A percentile compares a stretch with the other conserved stretches of the same genome.
Evolutionary conservation across 2,329 filamentous ascomycete genomes (phyloP).

Genomic region (Albophoma yamanashiensis): DNA sequence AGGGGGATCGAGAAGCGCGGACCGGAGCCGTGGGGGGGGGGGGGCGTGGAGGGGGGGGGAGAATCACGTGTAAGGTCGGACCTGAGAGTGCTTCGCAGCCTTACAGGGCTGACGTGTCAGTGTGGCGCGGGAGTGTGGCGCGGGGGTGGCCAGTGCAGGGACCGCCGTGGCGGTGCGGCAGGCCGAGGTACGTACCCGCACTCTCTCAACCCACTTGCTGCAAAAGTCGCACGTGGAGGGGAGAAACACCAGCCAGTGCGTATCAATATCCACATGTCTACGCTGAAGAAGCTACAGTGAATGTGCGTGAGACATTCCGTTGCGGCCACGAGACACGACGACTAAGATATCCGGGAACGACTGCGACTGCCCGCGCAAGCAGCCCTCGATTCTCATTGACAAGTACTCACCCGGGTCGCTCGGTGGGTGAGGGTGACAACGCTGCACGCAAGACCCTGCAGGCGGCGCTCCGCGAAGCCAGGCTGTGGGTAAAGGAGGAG

Average conservation of each 20-base stretch:
- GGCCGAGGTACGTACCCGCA: not conserved
- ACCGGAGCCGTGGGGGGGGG: too few species aligned
- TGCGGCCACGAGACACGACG: not conserved
- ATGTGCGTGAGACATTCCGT: not conserved
- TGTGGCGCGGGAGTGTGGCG: not conserved
- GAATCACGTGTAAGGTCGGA: too few species aligned
- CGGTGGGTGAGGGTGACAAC: not conserved
- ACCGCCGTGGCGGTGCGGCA: slow-evolving; percentile 11
- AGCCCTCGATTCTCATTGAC: not conserved
- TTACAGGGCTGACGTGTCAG: not conserved
- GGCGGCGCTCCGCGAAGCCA: not conserved
- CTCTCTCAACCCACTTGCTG: too few species aligned
- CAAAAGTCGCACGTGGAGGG: not conserved
- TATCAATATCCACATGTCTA: too few species aligned
- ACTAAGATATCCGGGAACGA: not conserved
- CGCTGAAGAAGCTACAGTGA: not conserved
- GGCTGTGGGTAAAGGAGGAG: not conserved
- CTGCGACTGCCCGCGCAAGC: not conserved
- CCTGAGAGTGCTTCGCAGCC: not conserved
- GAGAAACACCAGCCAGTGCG: too few species aligned
- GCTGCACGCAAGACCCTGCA: not conserved
- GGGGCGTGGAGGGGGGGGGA: too few species aligned
- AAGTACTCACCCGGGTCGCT: not conserved
- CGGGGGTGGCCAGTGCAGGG: not conserved
- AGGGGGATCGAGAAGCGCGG: not conserved